Evolutionary conservation across 202 grass and related monocot genomes (phyloP), one percentile per base, ranked within the genome.

Genomic region (Eragrostis tef): DNA sequence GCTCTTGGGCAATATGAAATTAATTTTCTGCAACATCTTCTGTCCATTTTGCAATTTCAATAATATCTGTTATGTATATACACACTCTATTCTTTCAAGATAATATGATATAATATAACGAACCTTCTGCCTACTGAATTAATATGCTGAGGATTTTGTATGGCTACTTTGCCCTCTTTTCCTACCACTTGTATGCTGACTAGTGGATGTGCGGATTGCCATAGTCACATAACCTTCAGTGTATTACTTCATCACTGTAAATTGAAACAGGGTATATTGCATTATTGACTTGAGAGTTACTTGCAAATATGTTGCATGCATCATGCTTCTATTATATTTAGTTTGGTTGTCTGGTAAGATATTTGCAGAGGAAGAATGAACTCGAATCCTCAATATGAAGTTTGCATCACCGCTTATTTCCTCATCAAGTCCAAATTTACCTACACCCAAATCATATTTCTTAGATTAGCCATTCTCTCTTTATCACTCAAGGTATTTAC

Each of bases 251-350:
- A 7, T 67, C 7, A 36, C 27, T 36, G 51, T 81, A 75, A 29
- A 68, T 51, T 43, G 16, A 76, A 56, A 67, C 2, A 13, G 34
- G 9, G 21, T 68, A 13, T 22, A 25, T 17, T 67, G 7, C 19
- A 79, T 67, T 66, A 67, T 79, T 15, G 14, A 15, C 31, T 8
- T 73, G 11, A 36, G 6, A 19, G 34, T 36, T 43, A 66, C 17
- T 11, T 17, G 12, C 56, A 68, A 75, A 67, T 51, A 6, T 19
- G 46, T 15, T 17, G 6, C n/a, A n/a, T n/a, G n/a, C n/a, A n/a
- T n/a, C 41, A 73, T 83, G 47, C 11, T 78, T 88, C 29, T 58
- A 11, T 50, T 75, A 71, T 70, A n/a, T 36, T 56, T 54, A 73
- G 4, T 64, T 83, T 31, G 0, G 7, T 67, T 51, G 50, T 16